Evolutionary conservation across 768 basidiomycete genomes (phyloP).

Genomic region (Gelatoporia subvermispora): DNA sequence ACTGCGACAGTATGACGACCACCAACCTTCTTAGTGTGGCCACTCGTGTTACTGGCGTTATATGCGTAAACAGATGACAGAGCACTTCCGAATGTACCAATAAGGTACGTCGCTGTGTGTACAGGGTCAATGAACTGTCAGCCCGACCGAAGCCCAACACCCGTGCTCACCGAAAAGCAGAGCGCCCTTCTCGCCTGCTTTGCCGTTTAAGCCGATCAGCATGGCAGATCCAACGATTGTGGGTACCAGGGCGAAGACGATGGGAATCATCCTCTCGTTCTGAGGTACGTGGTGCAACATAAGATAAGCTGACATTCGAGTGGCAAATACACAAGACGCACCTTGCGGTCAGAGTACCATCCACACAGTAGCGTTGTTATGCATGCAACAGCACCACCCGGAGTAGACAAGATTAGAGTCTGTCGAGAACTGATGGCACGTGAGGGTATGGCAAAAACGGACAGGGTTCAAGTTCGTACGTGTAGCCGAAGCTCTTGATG

Average conservation of each 20-base stretch:
- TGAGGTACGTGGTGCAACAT: constrained; percentile 8
- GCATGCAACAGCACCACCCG: constrained; percentile 46
- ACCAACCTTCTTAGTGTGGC: constrained; percentile 57
- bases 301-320: background rate
- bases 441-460: background rate
- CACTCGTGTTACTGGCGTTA: constrained; percentile 59
- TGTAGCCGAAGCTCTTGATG: constrained; percentile 61
- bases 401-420: constrained; percentile 55
- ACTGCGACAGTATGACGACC: background rate
- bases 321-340: constrained; percentile 13
- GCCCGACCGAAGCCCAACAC: background rate
- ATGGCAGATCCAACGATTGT: constrained; percentile 49
- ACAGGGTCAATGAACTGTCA: background rate
- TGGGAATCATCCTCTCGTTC: constrained; percentile 59
- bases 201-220: constrained; percentile 43
- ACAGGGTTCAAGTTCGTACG: constrained; percentile 30
- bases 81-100: constrained; percentile 55
- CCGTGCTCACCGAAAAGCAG: constrained; percentile 47
- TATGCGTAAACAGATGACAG: constrained; percentile 59
- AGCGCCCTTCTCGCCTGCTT: constrained; percentile 42
- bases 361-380: constrained; percentile 48
- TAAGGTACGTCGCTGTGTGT: constrained; percentile 42
- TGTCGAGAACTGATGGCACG: constrained; percentile 44
- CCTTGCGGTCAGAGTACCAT: constrained; percentile 65
- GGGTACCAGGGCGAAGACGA: constrained; percentile 52